These are phyloP conservation scores for Glomus cerebriforme DNA, from an alignment of 192 early-diverging fungal genomes.

Conservation along the genomic window DNA sequence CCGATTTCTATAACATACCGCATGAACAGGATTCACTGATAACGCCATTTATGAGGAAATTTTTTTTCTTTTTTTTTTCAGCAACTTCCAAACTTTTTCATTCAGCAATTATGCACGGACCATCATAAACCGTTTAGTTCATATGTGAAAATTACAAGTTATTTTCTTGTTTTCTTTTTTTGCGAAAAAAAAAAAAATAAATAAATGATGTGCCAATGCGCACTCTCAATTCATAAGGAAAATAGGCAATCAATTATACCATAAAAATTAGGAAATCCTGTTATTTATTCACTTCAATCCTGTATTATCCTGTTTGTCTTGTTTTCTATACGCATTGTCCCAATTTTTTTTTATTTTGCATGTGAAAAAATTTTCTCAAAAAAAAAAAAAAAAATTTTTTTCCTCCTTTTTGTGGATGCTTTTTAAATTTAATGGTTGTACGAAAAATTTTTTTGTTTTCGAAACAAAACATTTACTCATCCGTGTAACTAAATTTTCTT, in stretches of 20 bases:
- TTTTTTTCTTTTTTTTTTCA: neutral
- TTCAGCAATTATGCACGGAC: neutral
- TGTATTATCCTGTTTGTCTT: no score
- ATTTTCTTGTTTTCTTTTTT: neutral
- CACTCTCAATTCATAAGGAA: no score
- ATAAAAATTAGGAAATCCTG: no score
- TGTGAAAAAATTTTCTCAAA: no score
- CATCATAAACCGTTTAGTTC: neutral
- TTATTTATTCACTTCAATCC: no score
- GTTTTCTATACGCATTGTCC: no score
- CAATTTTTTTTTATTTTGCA: no score
- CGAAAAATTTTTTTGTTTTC: neutral
- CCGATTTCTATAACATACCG: neutral
- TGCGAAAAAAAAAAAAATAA: no score
- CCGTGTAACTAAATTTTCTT: no score
- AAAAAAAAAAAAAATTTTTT: no score
- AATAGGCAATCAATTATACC: no score
- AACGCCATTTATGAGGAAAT: neutral
- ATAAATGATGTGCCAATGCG: no score
- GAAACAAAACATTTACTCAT: neutral
- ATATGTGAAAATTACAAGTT: neutral
- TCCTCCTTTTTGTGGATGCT: neutral
- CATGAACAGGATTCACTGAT: neutral
- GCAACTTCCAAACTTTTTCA: neutral
- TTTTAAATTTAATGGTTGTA: neutral